These are phyloP conservation scores for Aegilops tauschii DNA, from an alignment of 176 grass and related monocot species.

Conservation along the genomic window DNA sequence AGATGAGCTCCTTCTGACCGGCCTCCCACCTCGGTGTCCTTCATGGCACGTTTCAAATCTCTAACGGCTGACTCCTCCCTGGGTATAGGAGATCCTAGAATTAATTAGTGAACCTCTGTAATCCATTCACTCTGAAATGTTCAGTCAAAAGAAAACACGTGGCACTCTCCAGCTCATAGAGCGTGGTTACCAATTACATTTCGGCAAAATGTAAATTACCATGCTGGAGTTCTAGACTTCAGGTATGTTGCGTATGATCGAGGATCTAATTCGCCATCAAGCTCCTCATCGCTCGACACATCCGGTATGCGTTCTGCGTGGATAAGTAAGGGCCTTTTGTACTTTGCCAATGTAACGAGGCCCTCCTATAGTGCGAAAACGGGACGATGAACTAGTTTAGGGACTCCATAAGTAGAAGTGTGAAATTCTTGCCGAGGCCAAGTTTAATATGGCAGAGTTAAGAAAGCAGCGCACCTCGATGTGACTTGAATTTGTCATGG, in stretches of 20 bases:
- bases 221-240: slow-evolving; percentile 72
- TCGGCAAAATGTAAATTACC: slow-evolving; percentile 43
- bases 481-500: slow-evolving; percentile 98
- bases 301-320: slow-evolving; percentile 77
- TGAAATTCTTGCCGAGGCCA: neutral
- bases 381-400: neutral
- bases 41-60: slow-evolving; percentile 72
- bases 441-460: neutral
- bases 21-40: slow-evolving; percentile 56
- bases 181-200: neutral
- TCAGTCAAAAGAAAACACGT: neutral
- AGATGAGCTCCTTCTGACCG: slow-evolving; percentile 90
- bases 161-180: neutral
- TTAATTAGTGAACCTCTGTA: neutral
- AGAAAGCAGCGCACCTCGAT: slow-evolving; percentile 59
- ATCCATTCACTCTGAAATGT: neutral
- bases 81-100: neutral
- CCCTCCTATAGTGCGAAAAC: slow-evolving; percentile 57
- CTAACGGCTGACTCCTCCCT: slow-evolving; percentile 95
- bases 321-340: slow-evolving; percentile 87
- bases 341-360: slow-evolving; percentile 79
- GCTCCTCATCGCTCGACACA: slow-evolving; percentile 33
- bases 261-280: slow-evolving; percentile 42
- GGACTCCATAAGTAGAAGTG: neutral
- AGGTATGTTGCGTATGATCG: slow-evolving; percentile 80